These are phyloP conservation scores for Zoysia japonica DNA, from an alignment of 176 grass and related monocot species.

Conservation along the genomic window DNA sequence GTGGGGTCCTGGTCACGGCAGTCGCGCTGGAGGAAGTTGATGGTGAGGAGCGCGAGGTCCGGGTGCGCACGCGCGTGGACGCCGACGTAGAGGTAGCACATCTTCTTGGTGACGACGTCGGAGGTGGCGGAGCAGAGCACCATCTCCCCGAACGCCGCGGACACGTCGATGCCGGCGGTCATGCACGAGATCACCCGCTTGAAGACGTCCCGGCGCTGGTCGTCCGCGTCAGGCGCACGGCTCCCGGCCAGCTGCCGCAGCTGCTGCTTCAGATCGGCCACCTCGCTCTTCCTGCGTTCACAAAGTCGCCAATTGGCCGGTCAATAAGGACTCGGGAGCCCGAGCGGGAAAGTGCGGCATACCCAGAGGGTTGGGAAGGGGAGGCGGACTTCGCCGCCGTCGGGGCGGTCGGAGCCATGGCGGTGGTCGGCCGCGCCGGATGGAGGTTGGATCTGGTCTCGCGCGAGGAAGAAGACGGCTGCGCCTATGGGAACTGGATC, in stretches of 20 bases:
- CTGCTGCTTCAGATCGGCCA: slow-evolving; percentile 97
- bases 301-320: slow-evolving; percentile 14
- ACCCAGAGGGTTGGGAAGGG: slow-evolving; percentile 90
- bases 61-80: too few relatives aligned
- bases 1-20: slow-evolving; percentile 89
- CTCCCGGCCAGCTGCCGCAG: slow-evolving; percentile 57
- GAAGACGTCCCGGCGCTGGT: slow-evolving; percentile 83
- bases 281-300: slow-evolving; percentile 88
- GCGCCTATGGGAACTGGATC: slow-evolving; percentile 46
- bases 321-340: slow-evolving; percentile 34
- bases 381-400: slow-evolving; percentile 77
- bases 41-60: slow-evolving; percentile 80
- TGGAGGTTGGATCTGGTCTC: slow-evolving; percentile 41
- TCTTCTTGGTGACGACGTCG: slow-evolving; percentile 97
- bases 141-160: slow-evolving; percentile 97
- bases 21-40: slow-evolving; percentile 98
- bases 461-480: slow-evolving; percentile 40
- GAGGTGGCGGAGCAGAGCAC: slow-evolving; percentile 98
- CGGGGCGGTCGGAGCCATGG: slow-evolving; percentile 74
- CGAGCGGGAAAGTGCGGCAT: background rate
- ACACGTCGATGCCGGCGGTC: slow-evolving; percentile 94
- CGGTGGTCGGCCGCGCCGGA: slow-evolving; percentile 36
- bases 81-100: slow-evolving; percentile 96
- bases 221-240: slow-evolving; percentile 80
- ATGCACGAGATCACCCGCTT: slow-evolving; percentile 99